Conservation (phyloP, 371 early-diverging fungal genomes). For the Zopfochytrium polystomum region DNA sequence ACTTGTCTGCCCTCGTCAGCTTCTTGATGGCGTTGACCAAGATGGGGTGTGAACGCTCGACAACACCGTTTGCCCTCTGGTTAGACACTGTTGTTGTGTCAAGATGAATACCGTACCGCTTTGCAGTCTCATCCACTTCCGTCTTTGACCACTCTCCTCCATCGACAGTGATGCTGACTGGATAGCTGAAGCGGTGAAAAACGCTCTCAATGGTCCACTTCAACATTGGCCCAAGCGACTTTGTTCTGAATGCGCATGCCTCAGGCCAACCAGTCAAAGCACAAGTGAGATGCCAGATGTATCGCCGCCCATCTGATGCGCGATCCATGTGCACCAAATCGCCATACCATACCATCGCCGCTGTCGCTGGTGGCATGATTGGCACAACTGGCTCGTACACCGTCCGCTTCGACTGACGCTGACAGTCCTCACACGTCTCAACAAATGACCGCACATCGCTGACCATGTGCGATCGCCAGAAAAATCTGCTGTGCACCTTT, state of each 20-base stretch:
- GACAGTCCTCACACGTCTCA: neutral
- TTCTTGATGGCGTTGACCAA: slow-evolving; percentile 8
- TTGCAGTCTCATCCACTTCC: too few species aligned
- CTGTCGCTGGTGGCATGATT: neutral
- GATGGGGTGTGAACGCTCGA: slow-evolving; percentile 7
- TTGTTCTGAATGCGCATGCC: neutral
- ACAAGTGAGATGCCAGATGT: neutral
- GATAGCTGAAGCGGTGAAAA: slow-evolving; percentile 5
- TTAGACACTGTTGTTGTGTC: neutral
- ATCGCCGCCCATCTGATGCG: slow-evolving; percentile 4
- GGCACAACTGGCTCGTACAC: neutral
- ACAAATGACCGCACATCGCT: neutral
- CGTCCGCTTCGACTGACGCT: neutral
- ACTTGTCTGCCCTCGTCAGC: neutral
- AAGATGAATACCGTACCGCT: too few species aligned
- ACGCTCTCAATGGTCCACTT: slow-evolving; percentile 5
- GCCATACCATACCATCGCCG: neutral
- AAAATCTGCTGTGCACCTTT: neutral
- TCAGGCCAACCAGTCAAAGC: slow-evolving; percentile 7
- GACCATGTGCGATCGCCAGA: neutral
- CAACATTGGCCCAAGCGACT: neutral
- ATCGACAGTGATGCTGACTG: slow-evolving; percentile 6
- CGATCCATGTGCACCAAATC: neutral
- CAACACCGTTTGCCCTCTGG: slow-evolving; percentile 8
- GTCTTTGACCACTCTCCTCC: too few species aligned